phyloP scores from a whole-genome alignment of 2,329 filamentous ascomycete species.

The Rasamsonia emersonii region DNA sequence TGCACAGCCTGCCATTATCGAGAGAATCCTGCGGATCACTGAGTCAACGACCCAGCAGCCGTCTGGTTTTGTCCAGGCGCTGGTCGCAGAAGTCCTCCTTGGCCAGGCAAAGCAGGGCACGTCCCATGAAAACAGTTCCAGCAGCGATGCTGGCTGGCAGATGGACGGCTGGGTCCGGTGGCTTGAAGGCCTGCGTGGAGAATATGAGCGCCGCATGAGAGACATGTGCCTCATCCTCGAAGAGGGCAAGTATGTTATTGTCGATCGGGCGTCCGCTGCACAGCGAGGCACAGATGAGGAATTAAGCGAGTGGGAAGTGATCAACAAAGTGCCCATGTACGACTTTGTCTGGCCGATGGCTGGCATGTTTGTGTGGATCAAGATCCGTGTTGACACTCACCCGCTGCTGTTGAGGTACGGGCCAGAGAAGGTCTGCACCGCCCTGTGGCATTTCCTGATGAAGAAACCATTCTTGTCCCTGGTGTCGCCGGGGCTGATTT shows the following conservation, averaged over 20 bases:
- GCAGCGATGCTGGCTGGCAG: constrained; percentile 59
- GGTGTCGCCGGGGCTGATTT: constrained; percentile 63
- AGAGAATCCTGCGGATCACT: constrained; percentile 64
- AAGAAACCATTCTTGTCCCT: constrained; percentile 62
- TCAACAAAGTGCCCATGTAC: constrained; percentile 66
- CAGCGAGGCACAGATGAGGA: constrained; percentile 28
- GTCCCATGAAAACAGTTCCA: constrained; percentile 37
- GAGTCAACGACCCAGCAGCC: constrained; percentile 76
- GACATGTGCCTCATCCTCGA: constrained; percentile 68
- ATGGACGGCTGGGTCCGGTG: constrained; percentile 83
- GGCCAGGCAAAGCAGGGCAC: constrained; percentile 58
- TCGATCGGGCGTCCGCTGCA: constrained; percentile 37
- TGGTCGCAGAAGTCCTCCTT: constrained; percentile 69
- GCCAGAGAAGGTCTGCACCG: constrained; percentile 50
- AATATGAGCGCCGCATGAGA: constrained; percentile 79
- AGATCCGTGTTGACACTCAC: constrained; percentile 62
- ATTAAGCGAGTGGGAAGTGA: constrained; percentile 60
- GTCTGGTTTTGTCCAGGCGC: constrained; percentile 78
- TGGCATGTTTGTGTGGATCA: constrained; percentile 89
- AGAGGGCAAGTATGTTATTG: constrained; percentile 55
- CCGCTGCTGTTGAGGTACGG: constrained; percentile 54
- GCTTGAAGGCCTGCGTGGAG: constrained; percentile 74
- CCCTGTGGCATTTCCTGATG: constrained; percentile 64
- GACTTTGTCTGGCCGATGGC: constrained; percentile 72
- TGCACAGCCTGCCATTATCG: constrained; percentile 67